Evolutionary conservation across 208 protist genomes (phyloP).

Genomic region (Wallacemonas rigidus): DNA sequence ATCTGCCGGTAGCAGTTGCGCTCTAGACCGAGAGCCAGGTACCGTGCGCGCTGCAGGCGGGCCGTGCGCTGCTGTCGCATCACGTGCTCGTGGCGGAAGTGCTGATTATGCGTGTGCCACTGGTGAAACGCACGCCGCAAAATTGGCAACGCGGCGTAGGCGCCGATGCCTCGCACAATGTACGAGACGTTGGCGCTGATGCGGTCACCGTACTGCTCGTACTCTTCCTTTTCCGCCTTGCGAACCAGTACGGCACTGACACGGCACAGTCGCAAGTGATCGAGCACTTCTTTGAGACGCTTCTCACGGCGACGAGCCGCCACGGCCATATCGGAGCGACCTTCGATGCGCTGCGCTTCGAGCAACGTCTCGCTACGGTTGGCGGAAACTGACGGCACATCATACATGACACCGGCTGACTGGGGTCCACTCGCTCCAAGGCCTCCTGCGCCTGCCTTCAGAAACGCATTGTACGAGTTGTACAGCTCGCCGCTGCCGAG

Average conservation of each 20-base stretch:
- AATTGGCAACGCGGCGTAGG: conserved; percentile 32
- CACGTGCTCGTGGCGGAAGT: conserved; percentile 54
- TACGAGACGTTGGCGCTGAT: conserved; percentile 36
- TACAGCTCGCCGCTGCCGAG: background rate
- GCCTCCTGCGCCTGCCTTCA: too few species aligned
- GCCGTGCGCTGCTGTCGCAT: conserved; percentile 48
- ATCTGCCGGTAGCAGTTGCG: conserved; percentile 2
- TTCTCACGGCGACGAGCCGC: conserved; percentile 38
- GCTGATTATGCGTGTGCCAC: conserved; percentile 48
- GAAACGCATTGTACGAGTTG: background rate
- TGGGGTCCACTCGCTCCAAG: too few species aligned
- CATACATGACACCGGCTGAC: background rate
- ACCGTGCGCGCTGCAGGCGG: conserved; percentile 29
- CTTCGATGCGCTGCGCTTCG: conserved; percentile 46
- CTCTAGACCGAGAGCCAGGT: conserved; percentile 12
- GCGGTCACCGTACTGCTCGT: conserved; percentile 43
- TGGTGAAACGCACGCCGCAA: conserved; percentile 38
- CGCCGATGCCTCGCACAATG: conserved; percentile 46
- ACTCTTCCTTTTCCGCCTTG: conserved; percentile 61
- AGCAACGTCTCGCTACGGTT: background rate
- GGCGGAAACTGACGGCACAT: background rate
- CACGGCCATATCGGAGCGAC: conserved; percentile 33
- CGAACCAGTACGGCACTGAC: conserved; percentile 54
- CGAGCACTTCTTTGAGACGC: conserved; percentile 44
- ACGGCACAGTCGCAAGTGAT: conserved; percentile 52